Evolutionary conservation across 345 rosid species (phyloP).

Genomic region (Physaria fendleri): DNA sequence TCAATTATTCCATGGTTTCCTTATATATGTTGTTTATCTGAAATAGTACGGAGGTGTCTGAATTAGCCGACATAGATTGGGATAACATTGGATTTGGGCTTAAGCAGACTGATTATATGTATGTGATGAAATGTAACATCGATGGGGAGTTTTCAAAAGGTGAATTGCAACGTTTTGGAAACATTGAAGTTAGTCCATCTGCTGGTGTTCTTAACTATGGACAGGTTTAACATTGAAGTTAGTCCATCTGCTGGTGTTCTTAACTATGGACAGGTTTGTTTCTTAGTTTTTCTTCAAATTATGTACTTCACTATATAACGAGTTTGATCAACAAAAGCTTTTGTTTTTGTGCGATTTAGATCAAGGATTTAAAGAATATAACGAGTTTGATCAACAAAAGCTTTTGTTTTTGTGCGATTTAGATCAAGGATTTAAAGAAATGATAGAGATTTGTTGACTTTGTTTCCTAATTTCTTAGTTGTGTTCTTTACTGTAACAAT

Average conservation of each 20-base stretch:
- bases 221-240: conserved; percentile 88
- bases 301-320: background rate
- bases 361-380: background rate
- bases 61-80: conserved; percentile 75
- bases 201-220: conserved; percentile 92
- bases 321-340: background rate
- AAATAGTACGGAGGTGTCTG: conserved; percentile 34
- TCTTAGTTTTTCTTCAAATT: background rate
- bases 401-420: background rate
- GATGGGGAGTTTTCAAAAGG: conserved; percentile 62
- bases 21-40: background rate
- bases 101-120: conserved; percentile 80
- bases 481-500: background rate
- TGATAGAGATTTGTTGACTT: background rate
- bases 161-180: conserved; percentile 69
- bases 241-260: conserved; percentile 84
- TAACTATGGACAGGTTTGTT: conserved; percentile 86
- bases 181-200: conserved; percentile 81
- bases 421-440: background rate
- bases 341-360: background rate
- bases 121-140: conserved; percentile 51
- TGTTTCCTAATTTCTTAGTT: background rate
- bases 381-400: background rate
- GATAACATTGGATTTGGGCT: conserved; percentile 75
- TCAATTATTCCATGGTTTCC: background rate